These are phyloP conservation scores for Oryza meridionalis DNA, from an alignment of 176 grass and related monocot genomes.

Conservation along the genomic window DNA sequence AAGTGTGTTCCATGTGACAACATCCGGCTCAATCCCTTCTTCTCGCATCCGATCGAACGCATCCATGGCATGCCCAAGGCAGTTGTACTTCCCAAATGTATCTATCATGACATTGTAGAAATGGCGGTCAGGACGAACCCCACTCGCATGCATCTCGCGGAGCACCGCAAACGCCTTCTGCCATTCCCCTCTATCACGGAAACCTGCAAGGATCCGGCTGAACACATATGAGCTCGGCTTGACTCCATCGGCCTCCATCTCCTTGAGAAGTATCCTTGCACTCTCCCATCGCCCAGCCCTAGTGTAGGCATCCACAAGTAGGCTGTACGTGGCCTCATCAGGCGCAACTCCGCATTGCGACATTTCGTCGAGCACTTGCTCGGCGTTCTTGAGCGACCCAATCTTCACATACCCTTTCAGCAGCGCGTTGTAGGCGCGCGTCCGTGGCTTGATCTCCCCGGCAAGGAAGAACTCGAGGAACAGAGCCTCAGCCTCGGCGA, in stretches of 20 bases:
- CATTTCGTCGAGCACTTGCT: slow-evolving; percentile 90
- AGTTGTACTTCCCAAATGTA: slow-evolving; percentile 93
- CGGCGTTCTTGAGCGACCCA: slow-evolving; percentile 74
- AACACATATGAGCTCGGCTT: slow-evolving; percentile 85
- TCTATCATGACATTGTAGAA: slow-evolving; percentile 99
- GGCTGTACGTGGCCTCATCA: slow-evolving; percentile 80
- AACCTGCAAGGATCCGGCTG: slow-evolving; percentile 76
- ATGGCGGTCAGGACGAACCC: slow-evolving; percentile 80
- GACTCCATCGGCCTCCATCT: slow-evolving; percentile 83
- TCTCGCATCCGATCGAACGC: slow-evolving; percentile 76
- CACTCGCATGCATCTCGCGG: slow-evolving; percentile 82
- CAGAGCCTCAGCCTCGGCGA: slow-evolving; percentile 81
- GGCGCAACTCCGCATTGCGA: slow-evolving; percentile 66
- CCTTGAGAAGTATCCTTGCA: slow-evolving; percentile 84
- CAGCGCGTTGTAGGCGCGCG: slow-evolving; percentile 88
- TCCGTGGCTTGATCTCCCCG: slow-evolving; percentile 63
- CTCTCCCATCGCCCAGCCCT: slow-evolving; percentile 90
- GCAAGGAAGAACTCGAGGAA: slow-evolving; percentile 94
- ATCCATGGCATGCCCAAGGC: slow-evolving; percentile 84
- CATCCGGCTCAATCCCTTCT: slow-evolving; percentile 83
- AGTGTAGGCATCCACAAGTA: slow-evolving; percentile 85
- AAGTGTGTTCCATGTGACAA: slow-evolving; percentile 91
- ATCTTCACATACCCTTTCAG: slow-evolving; percentile 91
- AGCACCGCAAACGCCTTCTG: slow-evolving; percentile 89
- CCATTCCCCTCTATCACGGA: slow-evolving; percentile 87